Base-by-base conservation (phyloP, 148 eudicot species). In the Rhododendron mucronatum region DNA sequence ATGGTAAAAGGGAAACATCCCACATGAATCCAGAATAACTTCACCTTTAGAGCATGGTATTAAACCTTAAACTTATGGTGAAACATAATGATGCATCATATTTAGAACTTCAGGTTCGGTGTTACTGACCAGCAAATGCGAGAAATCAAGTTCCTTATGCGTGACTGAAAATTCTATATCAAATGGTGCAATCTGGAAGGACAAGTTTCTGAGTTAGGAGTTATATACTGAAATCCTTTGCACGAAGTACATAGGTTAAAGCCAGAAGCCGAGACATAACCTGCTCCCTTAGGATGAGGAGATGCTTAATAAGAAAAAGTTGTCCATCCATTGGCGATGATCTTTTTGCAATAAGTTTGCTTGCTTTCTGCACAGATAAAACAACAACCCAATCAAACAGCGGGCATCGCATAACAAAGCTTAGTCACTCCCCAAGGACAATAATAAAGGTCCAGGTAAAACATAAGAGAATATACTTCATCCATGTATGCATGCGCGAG, bases 141-240 rank as follows among this genome's bases (percentile, higher is more conserved):
- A 95, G 93, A 97, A 97, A 91, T 97, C 99, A 48, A 97, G 98
- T 93, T 97, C 99, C 91, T 97, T 97, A 81, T 95, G 95, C 26
- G 99, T 97, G 73, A 93, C 98, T 86, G 98, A 93, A 88, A 95
- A 97, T 93, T 97, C 99, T 30, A 97, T 97, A 86, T 97, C 98
- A 89, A 95, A 97, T 59, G 99, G 99, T 23, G 95, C 99, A 92
- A 97, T 97, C 99, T 97, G 98, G 88, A 94, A 84, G 85, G 74
- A 45, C 47, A 88, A 84, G 82, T 57, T 86, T 87, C 82, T 59
- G 74, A 84, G 85, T 93, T 78, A 92, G 87, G 75, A 87, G 7
- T 75, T 30, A 16, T 21, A 41, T 6, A 84, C 35, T 61, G 78
- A 41, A 37, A 79, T 82, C 35, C 84, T 21, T 67, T 23, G 26